Base-by-base conservation (phyloP, 2,329 filamentous ascomycete genomes). In the Aspergillus phoenicis region DNA sequence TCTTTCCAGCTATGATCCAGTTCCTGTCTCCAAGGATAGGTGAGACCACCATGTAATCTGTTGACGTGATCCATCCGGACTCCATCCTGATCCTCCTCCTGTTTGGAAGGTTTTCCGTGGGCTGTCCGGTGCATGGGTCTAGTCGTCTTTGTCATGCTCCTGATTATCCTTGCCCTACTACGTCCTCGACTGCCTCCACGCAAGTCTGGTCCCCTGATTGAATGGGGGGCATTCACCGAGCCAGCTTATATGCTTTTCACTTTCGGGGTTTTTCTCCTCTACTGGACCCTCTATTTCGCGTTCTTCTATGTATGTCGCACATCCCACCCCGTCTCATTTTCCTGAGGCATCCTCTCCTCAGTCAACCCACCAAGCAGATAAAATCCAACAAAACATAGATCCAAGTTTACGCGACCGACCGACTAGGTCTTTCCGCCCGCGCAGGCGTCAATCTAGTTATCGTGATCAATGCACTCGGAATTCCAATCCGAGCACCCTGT, bases 181-280 rank as follows among this genome's bases (percentile, higher is more conserved):
- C 75, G 73, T 52, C 74, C 80, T 4, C 75, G 84, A 8, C 72
- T 88, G 8, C 57, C 73, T 56, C 62, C 68, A 39, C 62, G 68
- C 51, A 60, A 61, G 41, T 39, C 64, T 20, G 52, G 66, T 17
- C 43, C 61, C 10, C 30, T 86, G 10, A 74, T 88, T 8, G 86
- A 89, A 54, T 82, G 79, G 80, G 74, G 73, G 1, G 85, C 86
- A 0, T 87, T 89, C 66, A 78, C 71, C 48, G 86, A 89, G 68
- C 67, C 77, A 0, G 77, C 84, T n/a, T 89, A 88, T 61, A 70
- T 80, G 1, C 69, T 84, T 4, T 83, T 83, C 63, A 72, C 78
- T 1, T 59, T 78, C 4, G 81, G 81, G 1, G 78, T 79, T 61
- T 80, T 80, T 57, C 73, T 80, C 60, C 70, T 70, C 58, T 84